These are phyloP conservation scores for Zalerion maritima DNA, from an alignment of 495 filamentous ascomycete genomes.

Conservation along the genomic window DNA sequence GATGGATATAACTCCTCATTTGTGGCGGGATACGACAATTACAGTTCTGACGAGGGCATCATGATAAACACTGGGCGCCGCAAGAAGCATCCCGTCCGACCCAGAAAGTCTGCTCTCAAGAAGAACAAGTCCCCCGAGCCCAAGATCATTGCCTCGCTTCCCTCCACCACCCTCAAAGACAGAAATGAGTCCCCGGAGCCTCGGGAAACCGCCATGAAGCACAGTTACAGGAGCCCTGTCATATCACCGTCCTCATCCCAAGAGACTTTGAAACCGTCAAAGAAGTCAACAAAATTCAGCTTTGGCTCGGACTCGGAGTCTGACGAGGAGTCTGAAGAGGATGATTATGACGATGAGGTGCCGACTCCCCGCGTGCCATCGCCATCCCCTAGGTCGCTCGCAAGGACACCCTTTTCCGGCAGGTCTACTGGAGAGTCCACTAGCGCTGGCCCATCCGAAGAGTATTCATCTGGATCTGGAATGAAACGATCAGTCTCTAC, in stretches of 20 bases:
- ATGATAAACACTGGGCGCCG: constrained; percentile 62
- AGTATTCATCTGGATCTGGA: too few species aligned
- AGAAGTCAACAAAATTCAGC: constrained; percentile 55
- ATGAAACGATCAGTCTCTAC: constrained; percentile 22
- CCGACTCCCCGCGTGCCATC: constrained; percentile 10
- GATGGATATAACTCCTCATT: too few species aligned
- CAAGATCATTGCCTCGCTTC: constrained; percentile 86
- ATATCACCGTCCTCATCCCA: constrained; percentile 54
- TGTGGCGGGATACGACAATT: constrained; percentile 49
- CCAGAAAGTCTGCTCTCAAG: constrained; percentile 18
- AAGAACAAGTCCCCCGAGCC: constrained; percentile 45
- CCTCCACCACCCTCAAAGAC: constrained; percentile 85
- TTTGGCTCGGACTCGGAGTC: constrained; percentile 28
- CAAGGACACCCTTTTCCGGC: too few species aligned
- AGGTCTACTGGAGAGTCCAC: too few species aligned
- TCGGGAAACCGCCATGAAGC: constrained; percentile 41
- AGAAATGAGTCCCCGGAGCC: constrained; percentile 64
- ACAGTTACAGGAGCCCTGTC: constrained; percentile 38
- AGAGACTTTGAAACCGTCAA: constrained; percentile 60
- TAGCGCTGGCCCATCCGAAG: too few species aligned
- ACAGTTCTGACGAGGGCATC: constrained; percentile 61
- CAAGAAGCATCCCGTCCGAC: constrained; percentile 15
- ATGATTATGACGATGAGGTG: constrained; percentile 41
- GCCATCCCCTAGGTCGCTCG: neutral
- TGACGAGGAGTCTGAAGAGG: constrained; percentile 45